Evolutionary conservation across 108 stramenopile species (phyloP).

Genomic region (Nitzschia putrida): DNA sequence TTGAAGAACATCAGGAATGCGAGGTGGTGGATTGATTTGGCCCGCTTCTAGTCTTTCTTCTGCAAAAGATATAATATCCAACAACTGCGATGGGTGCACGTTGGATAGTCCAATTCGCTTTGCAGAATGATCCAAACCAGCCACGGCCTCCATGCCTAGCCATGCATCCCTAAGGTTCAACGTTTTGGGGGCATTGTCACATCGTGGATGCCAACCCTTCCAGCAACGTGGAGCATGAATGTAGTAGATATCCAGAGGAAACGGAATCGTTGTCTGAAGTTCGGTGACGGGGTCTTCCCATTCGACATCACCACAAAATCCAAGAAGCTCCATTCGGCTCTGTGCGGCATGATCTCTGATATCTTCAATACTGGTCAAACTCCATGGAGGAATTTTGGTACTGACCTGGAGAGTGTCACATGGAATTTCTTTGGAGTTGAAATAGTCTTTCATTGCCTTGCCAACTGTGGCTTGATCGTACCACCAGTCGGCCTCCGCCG

Average conservation of each 20-base stretch:
- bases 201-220: slow-evolving; percentile 59
- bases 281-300: not conserved
- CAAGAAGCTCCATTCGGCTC: slow-evolving; percentile 43
- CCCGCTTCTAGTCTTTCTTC: slow-evolving; percentile 25
- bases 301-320: slow-evolving; percentile 40
- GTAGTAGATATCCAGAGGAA: slow-evolving; percentile 52
- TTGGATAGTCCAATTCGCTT: slow-evolving; percentile 56
- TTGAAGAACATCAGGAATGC: slow-evolving; percentile 61
- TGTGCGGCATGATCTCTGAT: slow-evolving; percentile 42
- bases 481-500: slow-evolving; percentile 59
- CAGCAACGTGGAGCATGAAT: slow-evolving; percentile 54
- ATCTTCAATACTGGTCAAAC: slow-evolving; percentile 37
- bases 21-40: slow-evolving; percentile 35
- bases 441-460: slow-evolving; percentile 32
- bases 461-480: slow-evolving; percentile 49
- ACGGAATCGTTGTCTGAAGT: not conserved
- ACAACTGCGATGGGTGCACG: slow-evolving; percentile 36
- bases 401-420: slow-evolving; percentile 32
- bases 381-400: slow-evolving; percentile 66
- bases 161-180: slow-evolving; percentile 42
- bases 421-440: not conserved
- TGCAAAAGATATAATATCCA: slow-evolving; percentile 45
- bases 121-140: slow-evolving; percentile 41
- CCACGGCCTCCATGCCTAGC: slow-evolving; percentile 57
- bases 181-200: slow-evolving; percentile 40